Evolutionary conservation across 768 basidiomycete genomes (phyloP).

Genomic region (Lactarius tabidus): DNA sequence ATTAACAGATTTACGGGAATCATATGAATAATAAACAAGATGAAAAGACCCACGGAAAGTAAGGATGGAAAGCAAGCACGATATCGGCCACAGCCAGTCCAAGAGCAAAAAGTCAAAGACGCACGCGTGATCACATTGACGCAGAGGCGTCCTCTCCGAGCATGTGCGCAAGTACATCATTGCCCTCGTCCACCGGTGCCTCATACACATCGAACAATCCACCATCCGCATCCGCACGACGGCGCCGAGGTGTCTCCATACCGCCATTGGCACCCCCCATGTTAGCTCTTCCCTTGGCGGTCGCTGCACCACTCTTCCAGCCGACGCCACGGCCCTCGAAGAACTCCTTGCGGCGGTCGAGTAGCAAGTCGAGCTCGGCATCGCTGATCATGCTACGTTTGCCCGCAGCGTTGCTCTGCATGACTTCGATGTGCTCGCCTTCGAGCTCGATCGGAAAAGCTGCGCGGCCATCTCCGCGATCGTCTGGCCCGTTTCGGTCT

Average conservation of each 20-base stretch:
- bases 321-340: slow-evolving; percentile 67
- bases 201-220: slow-evolving; percentile 74
- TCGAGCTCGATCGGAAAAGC: slow-evolving; percentile 74
- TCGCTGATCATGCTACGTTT: slow-evolving; percentile 76
- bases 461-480: slow-evolving; percentile 79
- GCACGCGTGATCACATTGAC: not conserved
- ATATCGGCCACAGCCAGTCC: too few species aligned
- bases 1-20: not conserved
- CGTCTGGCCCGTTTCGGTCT: slow-evolving; percentile 47
- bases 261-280: not conserved
- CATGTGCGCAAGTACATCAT: slow-evolving; percentile 66
- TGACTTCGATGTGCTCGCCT: slow-evolving; percentile 86
- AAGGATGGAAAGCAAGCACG: not conserved
- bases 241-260: not conserved
- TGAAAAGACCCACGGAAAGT: not conserved
- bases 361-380: slow-evolving; percentile 68
- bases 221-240: slow-evolving; percentile 31
- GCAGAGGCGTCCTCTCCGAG: slow-evolving; percentile 42
- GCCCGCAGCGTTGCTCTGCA: slow-evolving; percentile 65
- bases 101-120: not conserved
- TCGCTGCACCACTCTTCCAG: slow-evolving; percentile 52
- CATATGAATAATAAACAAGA: not conserved
- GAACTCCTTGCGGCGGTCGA: slow-evolving; percentile 75
- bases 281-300: slow-evolving; percentile 21
- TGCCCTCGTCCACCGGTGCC: slow-evolving; percentile 56